A percentile compares a stretch with the other conserved stretches of the same genome.
phyloP scores from a whole-genome alignment of 129 eudicot species.

The Dittrichia graveolens region DNA sequence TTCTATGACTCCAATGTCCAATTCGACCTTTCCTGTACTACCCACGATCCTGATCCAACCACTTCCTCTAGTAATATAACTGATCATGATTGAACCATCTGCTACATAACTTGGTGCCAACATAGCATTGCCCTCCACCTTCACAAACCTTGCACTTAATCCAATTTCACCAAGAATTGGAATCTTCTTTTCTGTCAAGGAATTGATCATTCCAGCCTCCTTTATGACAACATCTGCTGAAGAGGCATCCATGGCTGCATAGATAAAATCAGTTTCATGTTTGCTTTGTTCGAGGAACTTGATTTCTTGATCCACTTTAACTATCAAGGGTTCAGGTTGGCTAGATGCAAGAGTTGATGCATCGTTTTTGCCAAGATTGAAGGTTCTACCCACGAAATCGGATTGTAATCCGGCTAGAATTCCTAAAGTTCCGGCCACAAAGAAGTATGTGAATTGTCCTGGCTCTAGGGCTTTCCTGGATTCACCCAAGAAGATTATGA shows the following conservation, averaged over 20 bases:
- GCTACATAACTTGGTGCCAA: conserved; percentile 42
- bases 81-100: conserved; percentile 37
- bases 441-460: conserved; percentile 48
- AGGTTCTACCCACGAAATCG: conserved; percentile 40
- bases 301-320: conserved; percentile 34
- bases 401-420: conserved; percentile 44
- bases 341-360: conserved; percentile 26
- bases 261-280: conserved; percentile 6
- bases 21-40: conserved; percentile 29
- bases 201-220: conserved; percentile 24
- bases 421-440: conserved; percentile 40
- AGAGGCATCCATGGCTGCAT: conserved; percentile 14
- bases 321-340: conserved; percentile 34
- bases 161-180: conserved; percentile 46
- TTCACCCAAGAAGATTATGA: conserved; percentile 51
- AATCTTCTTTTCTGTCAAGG: conserved; percentile 32
- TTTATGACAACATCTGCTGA: conserved; percentile 5
- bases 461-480: conserved; percentile 39
- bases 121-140: conserved; percentile 41
- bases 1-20: conserved; percentile 43
- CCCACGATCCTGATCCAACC: conserved; percentile 59
- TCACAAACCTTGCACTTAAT: conserved; percentile 41
- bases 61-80: conserved; percentile 50
- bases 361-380: conserved; percentile 20
- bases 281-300: conserved; percentile 38